These are phyloP conservation scores for Centaurea solstitialis DNA, from an alignment of 129 eudicot genomes.

Conservation along the genomic window DNA sequence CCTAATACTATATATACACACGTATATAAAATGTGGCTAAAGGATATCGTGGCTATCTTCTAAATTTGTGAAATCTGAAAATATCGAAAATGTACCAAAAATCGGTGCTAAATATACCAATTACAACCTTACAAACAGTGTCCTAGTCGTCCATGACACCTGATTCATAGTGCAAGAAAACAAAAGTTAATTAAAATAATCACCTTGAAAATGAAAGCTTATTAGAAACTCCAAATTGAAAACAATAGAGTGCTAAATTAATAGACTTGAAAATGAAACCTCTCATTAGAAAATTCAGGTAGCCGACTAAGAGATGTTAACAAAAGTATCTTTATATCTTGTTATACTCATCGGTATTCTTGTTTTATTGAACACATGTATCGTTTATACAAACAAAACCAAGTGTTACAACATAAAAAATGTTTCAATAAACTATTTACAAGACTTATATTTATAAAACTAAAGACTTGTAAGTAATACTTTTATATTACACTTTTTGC, in stretches of 20 bases:
- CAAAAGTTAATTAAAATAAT: not conserved
- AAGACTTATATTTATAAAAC: not conserved
- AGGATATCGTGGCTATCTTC: too few relatives aligned
- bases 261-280: conserved; percentile 2
- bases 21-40: too few relatives aligned
- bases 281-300: not conserved
- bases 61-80: too few relatives aligned
- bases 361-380: not conserved
- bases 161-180: not conserved
- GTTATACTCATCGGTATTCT: not conserved
- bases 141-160: conserved; percentile 12
- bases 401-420: not conserved
- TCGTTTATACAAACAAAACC: not conserved
- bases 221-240: not conserved
- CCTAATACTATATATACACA: too few relatives aligned
- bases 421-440: not conserved
- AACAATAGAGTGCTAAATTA: not conserved
- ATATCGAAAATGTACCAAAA: too few relatives aligned
- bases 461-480: not conserved
- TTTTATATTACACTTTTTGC: not conserved
- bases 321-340: not conserved
- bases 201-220: conserved; percentile 18
- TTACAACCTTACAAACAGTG: not conserved
- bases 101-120: too few relatives aligned
- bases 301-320: conserved; percentile 15